Evolutionary conservation across 805 yeast species (phyloP).

Genomic region (Suhomyces sp.): DNA sequence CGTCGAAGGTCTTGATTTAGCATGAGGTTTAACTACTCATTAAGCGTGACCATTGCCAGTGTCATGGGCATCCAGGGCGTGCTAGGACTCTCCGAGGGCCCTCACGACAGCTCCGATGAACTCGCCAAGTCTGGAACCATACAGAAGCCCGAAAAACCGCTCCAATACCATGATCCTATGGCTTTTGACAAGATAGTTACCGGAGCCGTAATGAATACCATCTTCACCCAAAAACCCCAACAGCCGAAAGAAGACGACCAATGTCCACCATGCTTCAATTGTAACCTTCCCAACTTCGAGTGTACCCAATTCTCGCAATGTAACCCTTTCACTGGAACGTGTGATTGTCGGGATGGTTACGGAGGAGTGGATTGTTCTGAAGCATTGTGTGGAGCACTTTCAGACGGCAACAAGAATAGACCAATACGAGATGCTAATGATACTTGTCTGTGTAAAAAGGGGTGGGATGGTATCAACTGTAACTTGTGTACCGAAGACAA

Average conservation of each 20-base stretch:
- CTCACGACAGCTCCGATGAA: no score
- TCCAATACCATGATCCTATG: no score
- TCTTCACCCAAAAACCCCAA: conserved; percentile 2
- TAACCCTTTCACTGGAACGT: conserved; percentile 82
- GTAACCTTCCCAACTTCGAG: conserved; percentile 85
- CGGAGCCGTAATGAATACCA: neutral
- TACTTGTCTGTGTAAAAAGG: conserved; percentile 71
- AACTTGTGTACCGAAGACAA: conserved; percentile 73
- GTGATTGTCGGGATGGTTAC: conserved; percentile 90
- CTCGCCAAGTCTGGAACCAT: no score
- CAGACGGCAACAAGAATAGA: conserved; percentile 59
- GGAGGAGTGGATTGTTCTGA: conserved; percentile 90
- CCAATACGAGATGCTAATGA: conserved; percentile 58
- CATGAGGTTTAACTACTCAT: no score
- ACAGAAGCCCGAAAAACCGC: no score
- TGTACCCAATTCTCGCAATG: conserved; percentile 92
- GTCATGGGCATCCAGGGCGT: no score
- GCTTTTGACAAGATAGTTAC: conserved; percentile 1
- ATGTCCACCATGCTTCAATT: conserved; percentile 93
- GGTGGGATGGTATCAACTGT: conserved; percentile 96
- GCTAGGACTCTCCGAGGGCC: no score
- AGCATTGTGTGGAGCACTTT: conserved; percentile 82
- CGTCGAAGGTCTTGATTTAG: no score
- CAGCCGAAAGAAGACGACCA: conserved; percentile 29
- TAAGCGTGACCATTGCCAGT: no score